A percentile compares a stretch with the other conserved stretches of the same genome.
Evolutionary conservation across 345 rosid species (phyloP).

Genomic region (Anastatica hierochuntica): DNA sequence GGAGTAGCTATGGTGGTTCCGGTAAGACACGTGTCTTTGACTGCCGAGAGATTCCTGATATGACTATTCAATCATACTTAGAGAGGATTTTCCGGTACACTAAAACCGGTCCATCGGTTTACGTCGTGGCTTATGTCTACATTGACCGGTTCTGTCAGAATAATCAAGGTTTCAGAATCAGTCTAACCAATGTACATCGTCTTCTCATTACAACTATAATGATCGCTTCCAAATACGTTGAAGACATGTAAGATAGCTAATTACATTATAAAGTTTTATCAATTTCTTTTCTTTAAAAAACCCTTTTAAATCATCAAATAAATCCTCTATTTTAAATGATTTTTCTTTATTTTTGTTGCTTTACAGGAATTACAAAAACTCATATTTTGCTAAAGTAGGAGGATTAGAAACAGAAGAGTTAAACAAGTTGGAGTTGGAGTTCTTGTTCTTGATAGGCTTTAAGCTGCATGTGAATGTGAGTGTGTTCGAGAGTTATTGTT

Average conservation of each 20-base stretch:
- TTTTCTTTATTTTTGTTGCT: too few relatives aligned
- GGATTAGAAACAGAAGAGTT: slow-evolving; percentile 62
- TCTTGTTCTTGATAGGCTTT: slow-evolving; percentile 82
- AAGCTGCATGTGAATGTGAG: slow-evolving; percentile 78
- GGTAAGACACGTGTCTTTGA: slow-evolving; percentile 49
- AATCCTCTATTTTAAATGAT: too few relatives aligned
- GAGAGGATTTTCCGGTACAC: slow-evolving; percentile 89
- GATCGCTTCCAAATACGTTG: slow-evolving; percentile 87
- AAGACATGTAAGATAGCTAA: slow-evolving; percentile 94
- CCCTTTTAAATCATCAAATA: too few relatives aligned
- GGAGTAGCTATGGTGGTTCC: slow-evolving; percentile 30
- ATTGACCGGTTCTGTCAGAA: slow-evolving; percentile 80
- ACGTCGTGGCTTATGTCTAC: slow-evolving; percentile 79
- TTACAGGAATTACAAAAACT: slow-evolving; percentile 76
- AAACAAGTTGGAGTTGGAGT: slow-evolving; percentile 68
- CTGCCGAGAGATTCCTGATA: slow-evolving; percentile 64
- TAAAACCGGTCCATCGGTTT: slow-evolving; percentile 70
- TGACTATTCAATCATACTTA: slow-evolving; percentile 67
- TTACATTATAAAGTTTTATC: too few relatives aligned
- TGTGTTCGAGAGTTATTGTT: slow-evolving; percentile 85
- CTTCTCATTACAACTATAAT: slow-evolving; percentile 77
- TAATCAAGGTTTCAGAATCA: slow-evolving; percentile 57
- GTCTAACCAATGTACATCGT: slow-evolving; percentile 63
- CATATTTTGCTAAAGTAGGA: slow-evolving; percentile 74
- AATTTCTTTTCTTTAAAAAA: too few relatives aligned